Evolutionary conservation across 345 rosid species (phyloP), one percentile per base, ranked within the genome.

Genomic region (Carallia brachiata): DNA sequence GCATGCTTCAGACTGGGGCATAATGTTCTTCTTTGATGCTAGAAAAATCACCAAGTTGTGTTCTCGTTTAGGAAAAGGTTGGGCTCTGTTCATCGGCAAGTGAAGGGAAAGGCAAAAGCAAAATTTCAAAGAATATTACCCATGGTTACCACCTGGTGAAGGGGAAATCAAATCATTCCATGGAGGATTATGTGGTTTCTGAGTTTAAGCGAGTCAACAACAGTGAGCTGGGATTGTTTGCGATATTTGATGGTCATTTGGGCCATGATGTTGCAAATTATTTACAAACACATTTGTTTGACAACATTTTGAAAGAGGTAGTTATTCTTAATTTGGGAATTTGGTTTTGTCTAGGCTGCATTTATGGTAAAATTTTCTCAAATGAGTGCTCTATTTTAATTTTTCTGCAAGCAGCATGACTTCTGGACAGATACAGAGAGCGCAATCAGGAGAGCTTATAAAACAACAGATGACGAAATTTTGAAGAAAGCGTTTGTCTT

Each of bases 201-300:
- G 83, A 84, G 5, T 84, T 90, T 73, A 87, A 70, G 84, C 81
- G 78, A 70, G 80, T 81, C 4, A 52, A 83, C 5, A 82, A 80
- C 0, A 74, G 77, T 7, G 95, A 92, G 69, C 66, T 92, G 70
- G 98, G 98, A 44, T 76, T 92, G 61, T 92, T 92, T 74, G 98
- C 93, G 1, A 87, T 92, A 77, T 92, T 84, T 44, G 98, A 92
- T 68, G 98, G 98, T 61, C 98, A 92, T 78, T 78, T 83, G 79
- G 98, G 98, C 6, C 91, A 90, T 65, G 93, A 82, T 74, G 95
- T 92, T 0, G 94, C 98, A 59, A 82, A 65, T 70, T 92, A 90
- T 74, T 73, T 92, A 74, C 93, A 90, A 67, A 82, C 36, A 6
- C 85, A 88, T 81, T 84, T 92, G 69, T 92, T 90, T 75, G 76